These are phyloP conservation scores for Vigna nakashimae DNA, from an alignment of 306 rosid species.

Conservation along the genomic window DNA sequence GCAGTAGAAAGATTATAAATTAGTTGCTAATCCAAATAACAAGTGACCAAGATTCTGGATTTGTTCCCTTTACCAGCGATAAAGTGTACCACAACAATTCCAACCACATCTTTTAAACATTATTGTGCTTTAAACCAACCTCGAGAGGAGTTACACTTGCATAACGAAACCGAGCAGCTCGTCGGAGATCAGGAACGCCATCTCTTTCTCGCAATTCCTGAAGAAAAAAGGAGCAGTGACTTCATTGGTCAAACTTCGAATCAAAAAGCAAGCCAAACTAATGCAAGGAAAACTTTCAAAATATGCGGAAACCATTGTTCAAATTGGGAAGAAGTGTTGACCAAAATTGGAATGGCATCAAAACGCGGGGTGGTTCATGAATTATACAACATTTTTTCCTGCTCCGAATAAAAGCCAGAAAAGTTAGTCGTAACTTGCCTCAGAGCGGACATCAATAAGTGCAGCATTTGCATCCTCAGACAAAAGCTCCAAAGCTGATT, in stretches of 20 bases:
- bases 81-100: constrained; percentile 31
- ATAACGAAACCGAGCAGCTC: constrained; percentile 86
- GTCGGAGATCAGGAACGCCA: constrained; percentile 90
- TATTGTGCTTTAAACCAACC: constrained; percentile 61
- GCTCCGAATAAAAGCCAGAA: constrained; percentile 48
- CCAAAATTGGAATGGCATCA: constrained; percentile 27
- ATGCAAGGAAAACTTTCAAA: not conserved
- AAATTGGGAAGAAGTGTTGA: constrained; percentile 31
- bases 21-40: constrained; percentile 6
- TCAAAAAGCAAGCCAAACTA: constrained; percentile 37
- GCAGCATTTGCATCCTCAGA: constrained; percentile 68
- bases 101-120: constrained; percentile 22
- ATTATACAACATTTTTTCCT: constrained; percentile 30
- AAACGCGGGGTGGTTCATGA: constrained; percentile 29
- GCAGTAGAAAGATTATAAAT: constrained; percentile 21
- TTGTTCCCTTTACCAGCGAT: constrained; percentile 24
- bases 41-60: constrained; percentile 23
- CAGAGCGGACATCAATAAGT: constrained; percentile 84
- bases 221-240: constrained; percentile 34
- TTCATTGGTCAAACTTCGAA: constrained; percentile 37
- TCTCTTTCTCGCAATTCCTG: constrained; percentile 81
- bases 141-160: constrained; percentile 74
- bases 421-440: constrained; percentile 70
- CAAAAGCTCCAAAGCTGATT: constrained; percentile 77
- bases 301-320: constrained; percentile 18